Base-by-base conservation (phyloP, 495 filamentous ascomycete species). In the Lophium mytilinum region DNA sequence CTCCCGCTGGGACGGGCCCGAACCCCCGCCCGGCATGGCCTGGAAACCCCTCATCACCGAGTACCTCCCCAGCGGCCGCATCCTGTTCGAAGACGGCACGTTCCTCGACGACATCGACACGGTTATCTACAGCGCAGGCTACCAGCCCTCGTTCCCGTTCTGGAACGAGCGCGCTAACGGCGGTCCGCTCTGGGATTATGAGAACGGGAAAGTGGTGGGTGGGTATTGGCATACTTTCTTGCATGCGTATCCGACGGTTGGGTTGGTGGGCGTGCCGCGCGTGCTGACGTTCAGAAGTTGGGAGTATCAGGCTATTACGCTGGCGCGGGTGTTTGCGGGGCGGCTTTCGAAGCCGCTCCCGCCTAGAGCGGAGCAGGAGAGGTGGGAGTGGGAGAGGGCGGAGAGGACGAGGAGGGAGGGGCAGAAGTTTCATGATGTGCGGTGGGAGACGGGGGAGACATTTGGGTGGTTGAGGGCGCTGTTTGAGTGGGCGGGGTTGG, bases 41-140 rank as follows among this genome's bases (percentile, higher is more conserved):
- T 80, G 75, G 77, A 77, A 76, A 52, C 73, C 74, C 1, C 53
- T 73, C 2, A 63, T 80, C 36, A 55, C 42, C 1, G 68, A 70
- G 46, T 80, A 70, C 60, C 37, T 52, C 0, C 35, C 64, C 0
- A 50, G 50, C n/a, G 72, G 72, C 36, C 42, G 66, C 9, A 77
- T 80, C 43, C 21, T 73, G 2, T 78, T 80, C 54, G 61, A 58
- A 4, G 77, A 80, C 56, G 70, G 61, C 36, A 70, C 73, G 10
- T 41, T 64, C 39, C 58, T 76, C 3, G 58, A 62, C 40, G 72
- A 72, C 45, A 62, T 80, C 37, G 76, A 78, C 47, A 50, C 64
- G 1, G 69, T 80, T 12, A 72, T 78, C 39, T 80, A 80, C 63
- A 75, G 70, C 56, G 78, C 77, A 0, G 77, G 77, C 0, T 79